Evolutionary conservation across 2,329 filamentous ascomycete genomes (phyloP), one percentile per base, ranked within the genome.

Genomic region (Ceratocystis lukuohia): DNA sequence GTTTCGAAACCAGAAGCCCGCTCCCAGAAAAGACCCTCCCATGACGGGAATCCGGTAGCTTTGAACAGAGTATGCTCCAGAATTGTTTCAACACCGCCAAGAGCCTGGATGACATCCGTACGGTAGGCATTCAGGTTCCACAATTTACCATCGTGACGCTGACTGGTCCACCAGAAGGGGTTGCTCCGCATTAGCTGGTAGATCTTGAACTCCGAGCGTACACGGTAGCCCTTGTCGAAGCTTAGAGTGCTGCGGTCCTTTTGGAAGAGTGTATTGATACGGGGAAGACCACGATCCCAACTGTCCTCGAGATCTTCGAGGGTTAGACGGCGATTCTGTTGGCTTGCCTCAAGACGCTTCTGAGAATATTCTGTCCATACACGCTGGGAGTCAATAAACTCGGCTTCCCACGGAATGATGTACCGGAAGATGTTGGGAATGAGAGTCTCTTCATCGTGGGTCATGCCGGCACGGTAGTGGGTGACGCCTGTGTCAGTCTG

Each of bases 361-460:
- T 99, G 94, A 0, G 93, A 96, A 74, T 99, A 99, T 72, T 99
- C 94, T 30, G 94, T 97, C 94, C 94, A 99, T 1, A 99, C 94
- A 71, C 95, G 88, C 75, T 99, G 95, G 3, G 94, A 99, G 74
- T 99, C 95, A 71, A 97, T 96, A 76, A 99, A 99, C 75, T 99
- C 94, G 1, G 93, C 90, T 75, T 99, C 94, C 94, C 94, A 99
- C 0, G 94, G 93, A 70, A 97, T 96, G 74, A 99, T 97, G 77
- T 99, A 99, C 68, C 94, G 87, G 86, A 97, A 97, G 72, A 99
- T 99, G 74, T 99, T 97, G 8, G 94, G 94, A 68, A 99, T 99
- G 65, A 99, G 78, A 0, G 94, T 97, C 76, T 99, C 94, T 74
- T 97, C 93, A 69, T 97, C 92, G 72, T 97, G 92, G 22, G 91